These are phyloP conservation scores for Neurospora sp. DNA, from an alignment of 495 filamentous ascomycete genomes.

Conservation along the genomic window DNA sequence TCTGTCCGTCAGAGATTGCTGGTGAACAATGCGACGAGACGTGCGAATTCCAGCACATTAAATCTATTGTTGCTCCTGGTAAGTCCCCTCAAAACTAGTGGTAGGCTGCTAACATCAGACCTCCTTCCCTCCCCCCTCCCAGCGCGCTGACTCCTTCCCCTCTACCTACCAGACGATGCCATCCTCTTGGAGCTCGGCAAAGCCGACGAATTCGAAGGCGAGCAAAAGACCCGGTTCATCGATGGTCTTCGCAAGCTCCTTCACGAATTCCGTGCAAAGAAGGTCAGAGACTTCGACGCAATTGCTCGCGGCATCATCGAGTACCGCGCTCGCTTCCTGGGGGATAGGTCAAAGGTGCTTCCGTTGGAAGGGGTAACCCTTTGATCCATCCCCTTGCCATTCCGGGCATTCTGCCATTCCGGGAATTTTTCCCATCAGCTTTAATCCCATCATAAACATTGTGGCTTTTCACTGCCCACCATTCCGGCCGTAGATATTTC, in stretches of 20 bases:
- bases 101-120: slow-evolving; percentile 23
- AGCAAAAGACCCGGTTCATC: slow-evolving; percentile 63
- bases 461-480: not conserved
- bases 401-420: not conserved
- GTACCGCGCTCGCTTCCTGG: slow-evolving; percentile 54
- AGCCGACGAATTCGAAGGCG: slow-evolving; percentile 57
- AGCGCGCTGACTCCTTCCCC: slow-evolving; percentile 49
- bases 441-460: not conserved
- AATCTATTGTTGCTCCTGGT: slow-evolving; percentile 69
- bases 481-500: slow-evolving; percentile 13
- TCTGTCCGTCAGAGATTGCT: slow-evolving; percentile 66
- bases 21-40: slow-evolving; percentile 75
- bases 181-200: slow-evolving; percentile 77
- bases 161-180: slow-evolving; percentile 62
- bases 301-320: slow-evolving; percentile 75
- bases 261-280: slow-evolving; percentile 59
- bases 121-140: slow-evolving; percentile 16
- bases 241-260: slow-evolving; percentile 68
- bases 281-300: slow-evolving; percentile 68
- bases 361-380: slow-evolving; percentile 27
- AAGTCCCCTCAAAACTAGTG: slow-evolving; percentile 36
- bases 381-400: slow-evolving; percentile 9
- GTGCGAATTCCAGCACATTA: slow-evolving; percentile 68
- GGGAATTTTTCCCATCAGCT: not conserved
- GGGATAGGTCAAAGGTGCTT: slow-evolving; percentile 42